Percentiles rank a stretch among this genome's conserved stretches.
Conservation (phyloP, 768 basidiomycete genomes). For the Macrolepiota dolichaula region DNA sequence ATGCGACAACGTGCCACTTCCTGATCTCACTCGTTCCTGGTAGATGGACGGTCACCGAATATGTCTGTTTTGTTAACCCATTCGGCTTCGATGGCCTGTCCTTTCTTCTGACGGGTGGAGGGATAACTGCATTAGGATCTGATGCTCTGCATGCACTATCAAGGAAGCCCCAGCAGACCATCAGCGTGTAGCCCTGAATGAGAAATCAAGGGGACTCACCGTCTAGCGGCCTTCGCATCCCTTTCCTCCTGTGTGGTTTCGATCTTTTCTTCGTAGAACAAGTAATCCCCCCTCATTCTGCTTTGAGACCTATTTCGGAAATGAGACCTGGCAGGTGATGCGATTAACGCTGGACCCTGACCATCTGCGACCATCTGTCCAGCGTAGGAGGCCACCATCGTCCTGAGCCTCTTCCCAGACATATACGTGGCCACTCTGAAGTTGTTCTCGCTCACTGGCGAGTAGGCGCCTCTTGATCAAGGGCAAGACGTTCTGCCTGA, state of each 20-base stretch:
- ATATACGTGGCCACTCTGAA: slow-evolving; percentile 73
- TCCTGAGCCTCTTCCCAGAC: slow-evolving; percentile 88
- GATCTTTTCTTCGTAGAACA: slow-evolving; percentile 83
- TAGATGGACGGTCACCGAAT: slow-evolving; percentile 70
- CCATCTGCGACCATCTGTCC: slow-evolving; percentile 85
- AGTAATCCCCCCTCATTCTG: slow-evolving; percentile 77
- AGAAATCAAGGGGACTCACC: slow-evolving; percentile 36
- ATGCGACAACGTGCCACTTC: slow-evolving; percentile 85
- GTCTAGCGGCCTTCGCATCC: slow-evolving; percentile 74
- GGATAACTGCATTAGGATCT: slow-evolving; percentile 55
- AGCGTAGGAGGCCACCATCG: slow-evolving; percentile 62
- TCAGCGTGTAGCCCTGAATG: slow-evolving; percentile 10
- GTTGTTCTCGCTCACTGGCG: slow-evolving; percentile 63
- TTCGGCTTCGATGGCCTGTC: slow-evolving; percentile 76
- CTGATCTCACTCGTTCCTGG: slow-evolving; percentile 54
- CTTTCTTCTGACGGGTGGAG: slow-evolving; percentile 65
- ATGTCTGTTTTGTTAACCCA: slow-evolving; percentile 85
- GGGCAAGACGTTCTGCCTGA: slow-evolving; percentile 65
- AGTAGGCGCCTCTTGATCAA: slow-evolving; percentile 70
- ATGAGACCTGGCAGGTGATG: neutral
- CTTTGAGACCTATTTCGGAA: slow-evolving; percentile 67
- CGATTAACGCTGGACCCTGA: slow-evolving; percentile 19
- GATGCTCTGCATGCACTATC: slow-evolving; percentile 55
- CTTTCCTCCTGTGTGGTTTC: slow-evolving; percentile 78
- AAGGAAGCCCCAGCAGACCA: slow-evolving; percentile 12